Evolutionary conservation across 495 filamentous ascomycete species (phyloP).

Genomic region (Trichoderma asperelloides): DNA sequence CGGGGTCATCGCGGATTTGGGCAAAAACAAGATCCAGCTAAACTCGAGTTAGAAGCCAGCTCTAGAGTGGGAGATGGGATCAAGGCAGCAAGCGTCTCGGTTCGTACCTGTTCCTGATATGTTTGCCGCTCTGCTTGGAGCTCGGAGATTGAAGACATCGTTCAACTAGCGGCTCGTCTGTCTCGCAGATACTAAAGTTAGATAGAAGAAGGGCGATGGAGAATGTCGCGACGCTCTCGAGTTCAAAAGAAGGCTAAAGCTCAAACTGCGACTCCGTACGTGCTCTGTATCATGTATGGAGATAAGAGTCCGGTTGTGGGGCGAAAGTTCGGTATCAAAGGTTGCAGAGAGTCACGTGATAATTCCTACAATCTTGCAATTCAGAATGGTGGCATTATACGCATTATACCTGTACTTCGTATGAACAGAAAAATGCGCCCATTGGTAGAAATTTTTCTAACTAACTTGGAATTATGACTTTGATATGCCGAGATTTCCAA

Average conservation of each 20-base stretch:
- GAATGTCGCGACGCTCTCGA: background rate
- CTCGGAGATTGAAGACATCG: constrained; percentile 34
- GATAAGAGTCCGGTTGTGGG: background rate
- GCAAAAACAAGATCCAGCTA: constrained; percentile 75
- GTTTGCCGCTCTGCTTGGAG: constrained; percentile 72
- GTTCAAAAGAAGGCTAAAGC: background rate
- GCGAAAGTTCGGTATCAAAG: background rate
- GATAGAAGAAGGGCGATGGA: background rate
- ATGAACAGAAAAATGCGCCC: too few species aligned
- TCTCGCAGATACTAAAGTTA: constrained; percentile 17
- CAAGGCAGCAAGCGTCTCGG: background rate
- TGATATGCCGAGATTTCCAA: too few species aligned
- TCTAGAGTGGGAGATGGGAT: constrained; percentile 10
- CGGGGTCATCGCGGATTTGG: constrained; percentile 71
- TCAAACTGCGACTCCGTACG: background rate
- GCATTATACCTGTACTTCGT: too few species aligned
- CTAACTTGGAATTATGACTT: too few species aligned
- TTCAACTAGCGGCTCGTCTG: constrained; percentile 17
- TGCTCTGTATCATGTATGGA: background rate
- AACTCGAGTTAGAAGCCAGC: constrained; percentile 9
- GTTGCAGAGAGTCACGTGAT: background rate
- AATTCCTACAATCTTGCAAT: background rate
- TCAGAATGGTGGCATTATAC: background rate
- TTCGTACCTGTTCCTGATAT: constrained; percentile 67
- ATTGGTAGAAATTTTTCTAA: too few species aligned